Evolutionary conservation across 352 stramenopile genomes (phyloP), one percentile per base, ranked within the genome.

Genomic region (Phytopythium kandeliae): DNA sequence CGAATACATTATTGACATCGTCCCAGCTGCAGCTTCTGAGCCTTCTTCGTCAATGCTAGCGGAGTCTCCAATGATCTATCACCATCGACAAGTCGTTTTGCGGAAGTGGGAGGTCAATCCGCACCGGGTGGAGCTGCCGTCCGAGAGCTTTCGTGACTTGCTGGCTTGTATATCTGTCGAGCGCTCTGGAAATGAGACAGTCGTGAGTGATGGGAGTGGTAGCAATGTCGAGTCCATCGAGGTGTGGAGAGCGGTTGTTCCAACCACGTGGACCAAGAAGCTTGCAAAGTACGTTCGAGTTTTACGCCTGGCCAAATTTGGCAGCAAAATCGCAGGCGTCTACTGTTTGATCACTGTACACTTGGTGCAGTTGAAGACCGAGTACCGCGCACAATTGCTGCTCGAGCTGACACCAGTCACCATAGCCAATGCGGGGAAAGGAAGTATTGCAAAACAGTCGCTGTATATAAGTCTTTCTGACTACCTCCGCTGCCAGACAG

Each of bases 361-460:
- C 5, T 25, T 82, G 25, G 76, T 87, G 12, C 76, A 87, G 51
- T 67, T 81, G 26, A 87, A 85, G 49, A 76, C 65, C 1, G 68
- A 85, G 44, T 87, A 78, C 48, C 68, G 73, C 6, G 55, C 70
- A 3, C 64, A 78, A 11, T 61, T 87, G 42, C 44, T 81, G 1
- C 49, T 87, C 25, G 68, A 85, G 48, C 24, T 83, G 19, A 65
- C 58, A 16, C 5, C 45, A 1, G 2, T 51, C 24, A 52, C 12
- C 4, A 7, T 51, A 25, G 21, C 73, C 1, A 16, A 4, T 0
- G 41, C 28, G 16, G 41, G n/a, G 12, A 19, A 11, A 41, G 38
- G n/a, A 19, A 13, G n/a, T n/a, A n/a, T n/a, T 9, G 41, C 36
- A 44, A 59, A 41, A 7, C 69, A 83, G 22, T 71, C 62, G 8